These are phyloP conservation scores for Kentomonas sorsogonicus DNA, from an alignment of 208 protist species.

Conservation along the genomic window DNA sequence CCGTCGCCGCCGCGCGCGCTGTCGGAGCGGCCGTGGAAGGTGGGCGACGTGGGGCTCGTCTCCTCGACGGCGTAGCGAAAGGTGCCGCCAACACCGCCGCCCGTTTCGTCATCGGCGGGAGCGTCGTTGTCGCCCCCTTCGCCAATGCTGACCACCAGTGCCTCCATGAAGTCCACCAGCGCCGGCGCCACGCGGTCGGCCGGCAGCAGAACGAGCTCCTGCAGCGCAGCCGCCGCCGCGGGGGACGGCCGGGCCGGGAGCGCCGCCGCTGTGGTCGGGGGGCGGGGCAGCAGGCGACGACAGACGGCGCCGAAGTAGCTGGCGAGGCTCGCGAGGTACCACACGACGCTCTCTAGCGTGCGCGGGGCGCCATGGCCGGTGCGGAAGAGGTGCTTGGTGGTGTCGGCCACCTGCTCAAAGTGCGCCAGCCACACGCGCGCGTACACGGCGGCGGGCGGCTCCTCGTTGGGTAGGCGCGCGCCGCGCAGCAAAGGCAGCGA, in stretches of 20 bases:
- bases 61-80: no score
- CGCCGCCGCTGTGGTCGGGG: background rate
- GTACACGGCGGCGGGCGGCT: constrained; percentile 9
- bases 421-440: constrained; percentile 31
- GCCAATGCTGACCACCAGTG: background rate
- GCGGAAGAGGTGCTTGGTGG: constrained; percentile 33
- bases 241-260: background rate
- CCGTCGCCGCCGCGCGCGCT: background rate
- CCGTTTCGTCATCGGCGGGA: background rate
- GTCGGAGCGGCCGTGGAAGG: background rate
- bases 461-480: background rate
- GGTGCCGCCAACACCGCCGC: no score
- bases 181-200: background rate
- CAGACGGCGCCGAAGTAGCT: constrained; percentile 26
- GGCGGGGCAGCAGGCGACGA: constrained; percentile 3
- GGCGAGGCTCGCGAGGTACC: constrained; percentile 45
- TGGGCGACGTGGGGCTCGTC: no score
- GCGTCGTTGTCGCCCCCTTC: background rate
- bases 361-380: constrained; percentile 29
- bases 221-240: background rate
- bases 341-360: constrained; percentile 33
- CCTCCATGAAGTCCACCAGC: constrained; percentile 12
- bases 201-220: background rate
- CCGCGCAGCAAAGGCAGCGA: background rate
- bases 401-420: constrained; percentile 37